Percentiles rank a stretch among this genome's conserved stretches.
These are phyloP conservation scores for Penicillium concentricum DNA, from an alignment of 2,329 filamentous ascomycete genomes.

Conservation along the genomic window DNA sequence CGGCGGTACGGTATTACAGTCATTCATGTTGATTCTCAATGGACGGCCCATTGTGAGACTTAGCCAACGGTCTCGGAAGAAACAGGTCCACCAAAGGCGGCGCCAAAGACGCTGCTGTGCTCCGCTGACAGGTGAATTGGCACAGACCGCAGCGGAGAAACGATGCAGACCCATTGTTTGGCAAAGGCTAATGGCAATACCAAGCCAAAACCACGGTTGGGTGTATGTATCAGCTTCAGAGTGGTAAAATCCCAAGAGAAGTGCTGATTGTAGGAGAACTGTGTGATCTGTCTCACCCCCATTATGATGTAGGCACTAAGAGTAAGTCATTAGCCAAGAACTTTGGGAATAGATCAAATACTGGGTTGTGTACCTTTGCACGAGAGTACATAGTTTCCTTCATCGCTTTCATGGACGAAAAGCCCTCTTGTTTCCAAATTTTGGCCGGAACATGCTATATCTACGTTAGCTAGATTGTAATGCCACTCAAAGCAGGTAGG, in stretches of 20 bases:
- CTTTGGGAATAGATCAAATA: background rate
- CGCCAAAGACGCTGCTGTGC: conserved; percentile 35
- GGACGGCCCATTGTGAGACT: conserved; percentile 42
- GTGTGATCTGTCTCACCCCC: conserved; percentile 11
- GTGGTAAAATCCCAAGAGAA: conserved; percentile 47
- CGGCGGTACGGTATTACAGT: conserved; percentile 38
- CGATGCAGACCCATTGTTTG: conserved; percentile 48
- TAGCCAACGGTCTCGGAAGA: conserved; percentile 44
- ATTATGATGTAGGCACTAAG: conserved; percentile 3
- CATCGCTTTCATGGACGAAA: conserved; percentile 34
- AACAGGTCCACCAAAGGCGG: conserved; percentile 44
- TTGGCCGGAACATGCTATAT: conserved; percentile 26
- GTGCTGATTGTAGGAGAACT: conserved; percentile 44
- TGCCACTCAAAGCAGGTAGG: background rate
- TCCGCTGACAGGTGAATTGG: conserved; percentile 20
- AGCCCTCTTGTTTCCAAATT: conserved; percentile 32
- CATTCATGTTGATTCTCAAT: conserved; percentile 39
- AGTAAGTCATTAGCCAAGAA: background rate
- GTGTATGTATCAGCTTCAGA: conserved; percentile 43
- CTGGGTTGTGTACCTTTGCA: conserved; percentile 35
- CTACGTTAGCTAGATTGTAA: background rate
- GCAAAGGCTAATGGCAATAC: conserved; percentile 45
- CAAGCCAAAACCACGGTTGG: conserved; percentile 49
- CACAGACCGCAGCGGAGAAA: conserved; percentile 16
- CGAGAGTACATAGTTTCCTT: conserved; percentile 40